Evolutionary conservation across 2,329 filamentous ascomycete species (phyloP).

Genomic region (Hypomyces perniciosus): DNA sequence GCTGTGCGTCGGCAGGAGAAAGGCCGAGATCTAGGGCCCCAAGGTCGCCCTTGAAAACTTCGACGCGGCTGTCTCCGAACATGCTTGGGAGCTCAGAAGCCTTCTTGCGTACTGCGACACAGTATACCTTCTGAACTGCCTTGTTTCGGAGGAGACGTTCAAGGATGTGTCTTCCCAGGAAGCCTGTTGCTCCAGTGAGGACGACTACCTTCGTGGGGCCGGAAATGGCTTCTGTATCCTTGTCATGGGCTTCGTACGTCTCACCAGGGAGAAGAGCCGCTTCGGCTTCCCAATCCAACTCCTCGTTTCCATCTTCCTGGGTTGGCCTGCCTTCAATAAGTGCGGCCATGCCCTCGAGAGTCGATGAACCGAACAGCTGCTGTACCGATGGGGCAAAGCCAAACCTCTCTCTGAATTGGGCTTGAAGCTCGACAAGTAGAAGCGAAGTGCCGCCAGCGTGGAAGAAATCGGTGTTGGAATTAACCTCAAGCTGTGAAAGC

Average conservation of each 20-base stretch:
- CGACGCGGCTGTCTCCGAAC: neutral
- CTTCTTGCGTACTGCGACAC: neutral
- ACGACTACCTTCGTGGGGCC: too few species aligned
- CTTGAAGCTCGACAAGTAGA: neutral
- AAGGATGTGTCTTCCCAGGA: neutral
- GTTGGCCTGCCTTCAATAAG: neutral
- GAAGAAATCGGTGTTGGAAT: neutral
- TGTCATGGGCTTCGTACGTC: too few species aligned
- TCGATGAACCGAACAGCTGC: neutral
- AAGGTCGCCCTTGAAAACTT: neutral
- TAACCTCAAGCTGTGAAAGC: neutral
- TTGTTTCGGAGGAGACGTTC: neutral
- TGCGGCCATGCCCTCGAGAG: neutral
- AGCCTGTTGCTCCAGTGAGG: neutral
- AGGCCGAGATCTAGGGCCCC: slow-evolving; percentile 30
- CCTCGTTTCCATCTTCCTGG: neutral
- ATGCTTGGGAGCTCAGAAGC: neutral
- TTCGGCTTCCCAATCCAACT: too few species aligned
- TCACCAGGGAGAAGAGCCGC: too few species aligned
- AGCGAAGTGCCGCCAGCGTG: neutral
- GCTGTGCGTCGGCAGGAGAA: slow-evolving; percentile 18
- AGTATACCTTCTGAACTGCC: neutral
- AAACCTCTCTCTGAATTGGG: neutral
- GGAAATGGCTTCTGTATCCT: too few species aligned
- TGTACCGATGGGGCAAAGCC: neutral